Conservation (phyloP, 371 early-diverging fungal species). For the Mortierella sp. region DNA sequence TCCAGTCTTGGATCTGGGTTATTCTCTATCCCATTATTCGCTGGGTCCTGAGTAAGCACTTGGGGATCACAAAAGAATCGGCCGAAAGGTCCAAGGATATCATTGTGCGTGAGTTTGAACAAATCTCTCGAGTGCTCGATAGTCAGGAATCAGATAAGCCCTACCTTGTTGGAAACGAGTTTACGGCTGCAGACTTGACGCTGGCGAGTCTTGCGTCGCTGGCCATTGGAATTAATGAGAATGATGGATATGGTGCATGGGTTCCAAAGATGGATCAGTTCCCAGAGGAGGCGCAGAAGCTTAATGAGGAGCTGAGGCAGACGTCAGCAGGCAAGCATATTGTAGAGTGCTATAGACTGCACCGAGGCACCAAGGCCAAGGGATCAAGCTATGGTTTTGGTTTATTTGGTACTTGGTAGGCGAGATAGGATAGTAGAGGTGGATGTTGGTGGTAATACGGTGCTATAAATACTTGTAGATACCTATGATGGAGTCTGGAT, state of each 20-base stretch:
- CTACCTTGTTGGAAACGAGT: conserved; percentile 38
- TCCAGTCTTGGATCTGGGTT: conserved; percentile 37
- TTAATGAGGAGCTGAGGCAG: conserved; percentile 27
- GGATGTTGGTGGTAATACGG: too few relatives aligned
- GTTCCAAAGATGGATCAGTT: conserved; percentile 9
- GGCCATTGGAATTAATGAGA: conserved; percentile 23
- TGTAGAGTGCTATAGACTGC: conserved; percentile 35
- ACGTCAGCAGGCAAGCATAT: conserved; percentile 49
- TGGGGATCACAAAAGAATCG: conserved; percentile 20
- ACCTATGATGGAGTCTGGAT: neutral
- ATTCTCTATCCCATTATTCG: conserved; percentile 18
- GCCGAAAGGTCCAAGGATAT: conserved; percentile 36
- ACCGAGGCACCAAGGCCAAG: conserved; percentile 38
- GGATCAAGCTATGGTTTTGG: conserved; percentile 37
- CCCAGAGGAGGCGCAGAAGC: conserved; percentile 30
- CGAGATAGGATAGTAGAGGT: neutral
- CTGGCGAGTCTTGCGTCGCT: conserved; percentile 23
- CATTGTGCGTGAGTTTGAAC: conserved; percentile 40
- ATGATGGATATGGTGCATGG: conserved; percentile 48
- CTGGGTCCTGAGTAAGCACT: conserved; percentile 9
- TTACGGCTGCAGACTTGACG: conserved; percentile 45
- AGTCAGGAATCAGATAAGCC: conserved; percentile 23
- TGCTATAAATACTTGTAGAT: too few relatives aligned
- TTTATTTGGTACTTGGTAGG: conserved; percentile 44
- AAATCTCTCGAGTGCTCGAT: conserved; percentile 40